These are phyloP conservation scores for Plantago major DNA, from an alignment of 257 asterid genomes.

Conservation along the genomic window DNA sequence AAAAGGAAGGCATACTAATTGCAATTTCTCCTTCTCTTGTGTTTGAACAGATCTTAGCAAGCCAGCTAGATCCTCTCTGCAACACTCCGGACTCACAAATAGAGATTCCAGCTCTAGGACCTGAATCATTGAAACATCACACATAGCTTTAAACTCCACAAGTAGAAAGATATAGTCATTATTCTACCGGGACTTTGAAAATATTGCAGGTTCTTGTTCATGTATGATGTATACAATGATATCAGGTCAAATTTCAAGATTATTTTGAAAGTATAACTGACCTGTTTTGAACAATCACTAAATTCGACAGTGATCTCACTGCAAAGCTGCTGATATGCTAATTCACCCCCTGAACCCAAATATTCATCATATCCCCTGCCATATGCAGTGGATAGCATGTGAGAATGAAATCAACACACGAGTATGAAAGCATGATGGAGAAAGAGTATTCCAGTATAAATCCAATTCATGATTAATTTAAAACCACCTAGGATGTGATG, in stretches of 20 bases:
- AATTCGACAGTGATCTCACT: slow-evolving; percentile 78
- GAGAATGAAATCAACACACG: slow-evolving; percentile 11
- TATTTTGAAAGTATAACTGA: slow-evolving; percentile 22
- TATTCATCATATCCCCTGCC: slow-evolving; percentile 82
- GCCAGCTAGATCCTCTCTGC: slow-evolving; percentile 74
- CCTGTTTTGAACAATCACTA: slow-evolving; percentile 89
- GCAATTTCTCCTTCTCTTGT: slow-evolving; percentile 84
- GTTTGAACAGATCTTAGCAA: slow-evolving; percentile 79
- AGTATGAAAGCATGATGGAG: slow-evolving; percentile 2
- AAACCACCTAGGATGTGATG: too few relatives aligned
- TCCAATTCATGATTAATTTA: neutral
- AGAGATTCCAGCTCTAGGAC: slow-evolving; percentile 74
- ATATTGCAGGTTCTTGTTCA: too few relatives aligned
- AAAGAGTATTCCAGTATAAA: neutral
- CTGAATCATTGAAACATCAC: slow-evolving; percentile 34
- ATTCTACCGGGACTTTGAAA: too few relatives aligned
- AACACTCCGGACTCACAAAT: slow-evolving; percentile 58
- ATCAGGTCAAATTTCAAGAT: neutral
- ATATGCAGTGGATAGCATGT: slow-evolving; percentile 8
- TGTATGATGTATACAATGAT: too few relatives aligned
- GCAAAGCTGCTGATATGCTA: slow-evolving; percentile 85
- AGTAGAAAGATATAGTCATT: neutral
- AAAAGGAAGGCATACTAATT: slow-evolving; percentile 50
- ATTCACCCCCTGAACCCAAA: slow-evolving; percentile 73
- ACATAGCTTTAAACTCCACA: slow-evolving; percentile 3